A percentile compares a stretch with the other conserved stretches of the same genome.
phyloP scores from a whole-genome alignment of 1,284 basidiomycete species.

The Porphyrellus sp. region DNA sequence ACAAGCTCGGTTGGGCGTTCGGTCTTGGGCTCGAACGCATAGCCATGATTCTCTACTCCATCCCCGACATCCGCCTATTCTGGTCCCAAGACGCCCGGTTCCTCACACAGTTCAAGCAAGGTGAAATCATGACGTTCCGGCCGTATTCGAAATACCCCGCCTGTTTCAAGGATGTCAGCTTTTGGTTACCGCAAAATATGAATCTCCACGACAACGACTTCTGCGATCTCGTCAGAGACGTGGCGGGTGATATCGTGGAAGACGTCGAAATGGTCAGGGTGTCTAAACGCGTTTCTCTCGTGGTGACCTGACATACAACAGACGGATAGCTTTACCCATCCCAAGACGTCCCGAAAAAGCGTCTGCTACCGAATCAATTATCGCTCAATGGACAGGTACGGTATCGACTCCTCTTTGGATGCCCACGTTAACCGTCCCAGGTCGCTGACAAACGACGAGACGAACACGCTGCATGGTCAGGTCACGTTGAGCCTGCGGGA shows the following conservation, averaged over 20 bases:
- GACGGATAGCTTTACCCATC: conserved; percentile 93
- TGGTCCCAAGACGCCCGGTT: conserved; percentile 93
- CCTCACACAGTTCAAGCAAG: conserved; percentile 78
- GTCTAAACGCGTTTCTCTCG: neutral
- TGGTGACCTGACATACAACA: conserved; percentile 34
- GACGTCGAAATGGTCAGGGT: conserved; percentile 76
- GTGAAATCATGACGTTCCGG: conserved; percentile 77
- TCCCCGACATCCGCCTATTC: conserved; percentile 99
- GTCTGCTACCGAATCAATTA: conserved; percentile 93
- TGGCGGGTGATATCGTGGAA: conserved; percentile 90
- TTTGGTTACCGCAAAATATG: conserved; percentile 68
- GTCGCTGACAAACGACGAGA: conserved; percentile 88
- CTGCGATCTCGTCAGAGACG: conserved; percentile 90
- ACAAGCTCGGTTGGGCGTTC: conserved; percentile 97
- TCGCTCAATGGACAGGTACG: conserved; percentile 90
- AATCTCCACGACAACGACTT: conserved; percentile 93
- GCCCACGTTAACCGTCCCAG: conserved; percentile 37
- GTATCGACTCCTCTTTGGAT: neutral
- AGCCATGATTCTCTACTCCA: conserved; percentile 96
- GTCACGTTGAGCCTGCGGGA: conserved; percentile 54
- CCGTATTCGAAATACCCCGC: conserved; percentile 89
- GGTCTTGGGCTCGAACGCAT: conserved; percentile 97
- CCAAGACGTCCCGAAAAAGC: conserved; percentile 79
- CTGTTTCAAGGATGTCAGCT: conserved; percentile 88
- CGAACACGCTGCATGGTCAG: conserved; percentile 71